Conservation (phyloP, 116 monocot species). For the Iris pallida region DNA sequence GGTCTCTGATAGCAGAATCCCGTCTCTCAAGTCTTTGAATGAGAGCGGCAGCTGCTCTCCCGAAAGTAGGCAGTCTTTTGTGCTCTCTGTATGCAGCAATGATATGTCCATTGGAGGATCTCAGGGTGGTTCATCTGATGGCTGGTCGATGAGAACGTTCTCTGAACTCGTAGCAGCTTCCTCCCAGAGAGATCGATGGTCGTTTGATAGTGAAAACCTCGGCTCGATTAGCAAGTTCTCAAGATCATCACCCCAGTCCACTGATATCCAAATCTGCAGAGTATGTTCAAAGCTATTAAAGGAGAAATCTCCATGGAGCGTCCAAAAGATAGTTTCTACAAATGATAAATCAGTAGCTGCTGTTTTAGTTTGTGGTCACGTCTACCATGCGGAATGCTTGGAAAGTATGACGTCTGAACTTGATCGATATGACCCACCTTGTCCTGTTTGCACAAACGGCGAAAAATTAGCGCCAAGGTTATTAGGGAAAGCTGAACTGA, state of each 20-base stretch:
- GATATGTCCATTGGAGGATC: conserved; percentile 49
- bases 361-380: conserved; percentile 75
- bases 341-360: conserved; percentile 55
- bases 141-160: conserved; percentile 86
- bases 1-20: conserved; percentile 25
- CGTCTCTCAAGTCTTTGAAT: conserved; percentile 43
- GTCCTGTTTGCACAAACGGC: conserved; percentile 57
- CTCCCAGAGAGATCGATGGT: conserved; percentile 62
- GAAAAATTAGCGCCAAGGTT: conserved; percentile 35
- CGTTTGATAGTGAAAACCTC: conserved; percentile 46
- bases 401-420: conserved; percentile 55
- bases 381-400: conserved; percentile 87
- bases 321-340: conserved; percentile 30
- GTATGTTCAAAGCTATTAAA: conserved; percentile 65
- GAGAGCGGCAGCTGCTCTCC: conserved; percentile 19
- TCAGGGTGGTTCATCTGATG: conserved; percentile 69
- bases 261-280: conserved; percentile 46
- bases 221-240: conserved; percentile 26
- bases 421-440: conserved; percentile 69
- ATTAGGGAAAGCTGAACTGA: conserved; percentile 32
- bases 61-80: conserved; percentile 35
- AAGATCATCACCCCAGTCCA: conserved; percentile 15
- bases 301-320: conserved; percentile 49
- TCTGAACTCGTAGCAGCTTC: conserved; percentile 63
- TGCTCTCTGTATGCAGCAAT: conserved; percentile 28